These are phyloP conservation scores for Arthrinium puccinioides DNA, from an alignment of 2,329 filamentous ascomycete species.

Conservation along the genomic window DNA sequence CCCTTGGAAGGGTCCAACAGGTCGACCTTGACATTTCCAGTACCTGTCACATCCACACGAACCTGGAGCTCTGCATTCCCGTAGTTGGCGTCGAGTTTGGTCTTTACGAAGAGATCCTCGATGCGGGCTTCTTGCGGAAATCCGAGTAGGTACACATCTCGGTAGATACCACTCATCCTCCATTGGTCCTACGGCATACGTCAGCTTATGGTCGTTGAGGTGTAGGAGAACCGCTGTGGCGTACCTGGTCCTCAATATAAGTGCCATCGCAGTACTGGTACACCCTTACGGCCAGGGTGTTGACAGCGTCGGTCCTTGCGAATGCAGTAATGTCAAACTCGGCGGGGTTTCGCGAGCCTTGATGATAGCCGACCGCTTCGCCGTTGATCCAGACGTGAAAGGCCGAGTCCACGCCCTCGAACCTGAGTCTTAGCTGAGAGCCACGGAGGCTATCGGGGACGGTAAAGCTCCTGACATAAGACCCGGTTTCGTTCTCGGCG, in stretches of 20 bases:
- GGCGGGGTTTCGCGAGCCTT: constrained; percentile 53
- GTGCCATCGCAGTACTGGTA: constrained; percentile 56
- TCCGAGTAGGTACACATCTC: constrained; percentile 52
- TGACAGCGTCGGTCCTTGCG: constrained; percentile 31
- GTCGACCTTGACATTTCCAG: constrained; percentile 54
- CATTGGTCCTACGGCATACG: constrained; percentile 56
- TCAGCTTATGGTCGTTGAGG: too few relatives aligned
- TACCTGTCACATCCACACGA: constrained; percentile 36
- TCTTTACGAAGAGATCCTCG: constrained; percentile 47
- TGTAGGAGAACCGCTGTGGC: neutral
- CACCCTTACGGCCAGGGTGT: constrained; percentile 47
- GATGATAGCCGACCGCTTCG: constrained; percentile 50
- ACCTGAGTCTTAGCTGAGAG: constrained; percentile 46
- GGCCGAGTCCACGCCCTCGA: constrained; percentile 56
- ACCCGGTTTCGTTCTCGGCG: constrained; percentile 46
- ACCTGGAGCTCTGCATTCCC: constrained; percentile 40
- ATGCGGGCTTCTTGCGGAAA: constrained; percentile 47
- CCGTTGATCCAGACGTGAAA: constrained; percentile 59
- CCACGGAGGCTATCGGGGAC: constrained; percentile 29
- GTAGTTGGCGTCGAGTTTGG: constrained; percentile 43
- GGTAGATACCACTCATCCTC: constrained; percentile 46
- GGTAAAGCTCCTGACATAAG: constrained; percentile 42
- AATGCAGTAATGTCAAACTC: constrained; percentile 52
- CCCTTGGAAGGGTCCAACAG: constrained; percentile 47
- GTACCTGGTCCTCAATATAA: constrained; percentile 50